Evolutionary conservation across 768 basidiomycete genomes (phyloP), one percentile per base, ranked within the genome.

Genomic region (Agaricus subrufescens): DNA sequence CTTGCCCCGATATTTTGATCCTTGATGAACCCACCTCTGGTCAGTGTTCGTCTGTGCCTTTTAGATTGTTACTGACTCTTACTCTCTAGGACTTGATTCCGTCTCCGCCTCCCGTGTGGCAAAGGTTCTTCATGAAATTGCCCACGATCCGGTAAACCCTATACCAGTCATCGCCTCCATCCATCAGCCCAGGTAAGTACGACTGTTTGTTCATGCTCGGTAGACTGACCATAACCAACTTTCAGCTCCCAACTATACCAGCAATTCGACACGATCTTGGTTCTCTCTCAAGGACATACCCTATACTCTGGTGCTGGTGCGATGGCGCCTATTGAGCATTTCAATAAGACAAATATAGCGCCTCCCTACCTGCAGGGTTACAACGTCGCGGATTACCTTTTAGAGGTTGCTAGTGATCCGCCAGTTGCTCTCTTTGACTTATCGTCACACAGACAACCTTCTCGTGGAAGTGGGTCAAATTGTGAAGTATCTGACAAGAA

Each of bases 311-410:
- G 94, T 2, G 77, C 82, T 0, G 94, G 94, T 2, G 80, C 81
- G 0, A 80, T 86, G 54, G 77, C 79, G 0, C 91, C 94, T 0
- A 81, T 79, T 0, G 79, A 82, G 10, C 78, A 89, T 66, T 90
- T 95, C 64, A 75, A 73, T 25, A 77, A 79, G 4, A 60, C 70
- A 3, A 68, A 63, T 1, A 65, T 69, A 3, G 71, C 79, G 3
- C 73, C 71, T 6, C 71, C 79, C 9, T 92, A 85, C 63, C 87
- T 82, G 7, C 77, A 84, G 48, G 93, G 91, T 0, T 94, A 95
- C 73, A 97, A 97, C 63, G 81, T 95, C 15, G 94, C 95, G 0
- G 95, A 98, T 67, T 91, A 95, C 64, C 79, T 97, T 10, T 77
- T 98, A 23, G 94, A 97, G 61, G 79, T 98, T 50, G 94, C 94